These are phyloP conservation scores for Globisporangium solare DNA, from an alignment of 352 stramenopile species.

Conservation along the genomic window DNA sequence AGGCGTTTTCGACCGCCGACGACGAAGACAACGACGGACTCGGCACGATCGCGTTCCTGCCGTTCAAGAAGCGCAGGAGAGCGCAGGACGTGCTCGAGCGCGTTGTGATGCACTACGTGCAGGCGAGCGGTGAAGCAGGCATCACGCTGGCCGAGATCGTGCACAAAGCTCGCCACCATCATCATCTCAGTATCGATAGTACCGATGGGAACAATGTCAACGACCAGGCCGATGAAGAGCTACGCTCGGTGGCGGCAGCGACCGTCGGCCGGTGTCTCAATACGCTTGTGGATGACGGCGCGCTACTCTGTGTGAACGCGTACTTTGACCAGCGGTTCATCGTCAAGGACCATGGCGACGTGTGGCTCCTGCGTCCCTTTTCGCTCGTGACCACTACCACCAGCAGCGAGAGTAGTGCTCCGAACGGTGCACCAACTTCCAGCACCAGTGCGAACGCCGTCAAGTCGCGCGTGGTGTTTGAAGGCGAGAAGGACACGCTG, in stretches of 20 bases:
- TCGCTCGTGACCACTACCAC: slow-evolving; percentile 52
- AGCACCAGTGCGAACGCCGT: slow-evolving; percentile 3
- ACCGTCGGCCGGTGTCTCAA: slow-evolving; percentile 30
- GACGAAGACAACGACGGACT: slow-evolving; percentile 18
- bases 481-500: slow-evolving; percentile 72
- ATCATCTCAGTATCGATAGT: neutral
- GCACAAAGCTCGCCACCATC: slow-evolving; percentile 12
- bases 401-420: slow-evolving; percentile 2
- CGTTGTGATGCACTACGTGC: slow-evolving; percentile 24
- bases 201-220: neutral
- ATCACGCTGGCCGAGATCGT: slow-evolving; percentile 29
- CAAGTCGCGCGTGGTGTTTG: slow-evolving; percentile 44
- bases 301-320: slow-evolving; percentile 60
- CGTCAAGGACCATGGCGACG: slow-evolving; percentile 51
- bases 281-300: slow-evolving; percentile 45
- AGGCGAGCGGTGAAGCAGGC: slow-evolving; percentile 39
- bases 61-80: slow-evolving; percentile 21
- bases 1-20: slow-evolving; percentile 49
- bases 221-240: slow-evolving; percentile 1
- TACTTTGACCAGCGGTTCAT: slow-evolving; percentile 70
- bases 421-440: neutral
- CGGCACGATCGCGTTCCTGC: slow-evolving; percentile 14
- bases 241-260: slow-evolving; percentile 8
- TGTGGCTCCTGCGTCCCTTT: slow-evolving; percentile 68
- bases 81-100: slow-evolving; percentile 18